Base-by-base conservation (phyloP, 2,329 filamentous ascomycete species). In the Xylariaceae sp. region DNA sequence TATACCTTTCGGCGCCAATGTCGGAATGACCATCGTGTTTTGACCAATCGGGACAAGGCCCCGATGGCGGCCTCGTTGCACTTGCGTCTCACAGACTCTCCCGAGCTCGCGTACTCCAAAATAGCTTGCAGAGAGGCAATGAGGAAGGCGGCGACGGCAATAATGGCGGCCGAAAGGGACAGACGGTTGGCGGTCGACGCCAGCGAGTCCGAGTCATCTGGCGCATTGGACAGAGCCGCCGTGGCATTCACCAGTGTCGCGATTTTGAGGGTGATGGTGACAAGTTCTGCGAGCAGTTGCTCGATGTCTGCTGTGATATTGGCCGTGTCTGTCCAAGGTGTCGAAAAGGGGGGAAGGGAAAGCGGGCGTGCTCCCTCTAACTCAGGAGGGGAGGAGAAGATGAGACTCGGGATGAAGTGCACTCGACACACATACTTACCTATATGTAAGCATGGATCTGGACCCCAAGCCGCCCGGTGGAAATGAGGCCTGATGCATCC, bases 111-210 rank as follows among this genome's bases (percentile, higher is more conserved):
- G 15, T 40, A 40, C 18, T 40, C 24, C 9, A 40, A 24, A 13
- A 34, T 17, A 12, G 31, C 27, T n/a, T 40, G 24, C 4, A 40
- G 37, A 5, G 26, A 6, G 7, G 37, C 17, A 14, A 34, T 34
- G 8, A 40, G 9, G 17, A 39, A 34, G 1, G 36, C 36, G 9
- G 27, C 31, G 16, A 34, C 24, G 14, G 37, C 31, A 11, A 34
- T 13, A 12, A 34, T 34, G 7, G 27, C 4, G 13, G 37, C 37
- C n/a, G 31, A 34, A 9, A 40, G 18, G 15, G 37, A 21, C 14
- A 40, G 31, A 12, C 31, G 21, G 17, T 40, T 40, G 12, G 31
- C 12, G 19, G n/a, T 34, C 4, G 37, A 40, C 12, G 37, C n/a
- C 4, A 34, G 18, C n/a, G 24, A 24, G 9, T 26, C 31, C 8